Percentiles rank a stretch among this genome's conserved stretches.
Evolutionary conservation across 73 alveolate species (phyloP).

Genomic region (Breviolum minutum): DNA sequence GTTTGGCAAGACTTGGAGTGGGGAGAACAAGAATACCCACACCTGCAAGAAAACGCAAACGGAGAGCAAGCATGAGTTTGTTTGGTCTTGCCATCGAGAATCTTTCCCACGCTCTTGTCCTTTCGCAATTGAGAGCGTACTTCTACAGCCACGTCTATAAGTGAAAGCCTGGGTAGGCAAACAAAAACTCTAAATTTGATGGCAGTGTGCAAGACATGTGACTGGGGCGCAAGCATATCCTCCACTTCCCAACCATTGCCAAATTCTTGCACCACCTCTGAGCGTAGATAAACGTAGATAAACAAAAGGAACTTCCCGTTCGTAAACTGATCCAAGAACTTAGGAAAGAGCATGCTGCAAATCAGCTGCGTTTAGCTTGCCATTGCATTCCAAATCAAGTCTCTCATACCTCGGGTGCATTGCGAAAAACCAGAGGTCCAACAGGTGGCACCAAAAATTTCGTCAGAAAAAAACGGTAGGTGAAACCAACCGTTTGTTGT

Average conservation of each 20-base stretch:
- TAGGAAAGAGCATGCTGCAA: neutral
- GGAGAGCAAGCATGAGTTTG: too few relatives aligned
- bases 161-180: neutral
- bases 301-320: neutral
- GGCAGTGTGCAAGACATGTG: neutral
- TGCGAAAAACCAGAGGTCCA: too few relatives aligned
- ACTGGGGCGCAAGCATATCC: slow-evolving; percentile 39
- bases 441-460: too few relatives aligned
- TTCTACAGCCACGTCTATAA: neutral
- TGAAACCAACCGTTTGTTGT: too few relatives aligned
- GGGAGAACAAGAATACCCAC: too few relatives aligned
- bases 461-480: too few relatives aligned
- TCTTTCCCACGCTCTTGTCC: neutral
- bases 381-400: slow-evolving; percentile 50
- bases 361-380: slow-evolving; percentile 35
- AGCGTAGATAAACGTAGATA: neutral
- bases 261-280: slow-evolving; percentile 53
- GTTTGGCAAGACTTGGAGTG: too few relatives aligned
- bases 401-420: slow-evolving; percentile 36
- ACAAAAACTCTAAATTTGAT: neutral
- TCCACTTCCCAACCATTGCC: slow-evolving; percentile 73
- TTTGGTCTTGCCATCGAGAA: neutral
- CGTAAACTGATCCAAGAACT: neutral
- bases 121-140: neutral
- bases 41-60: too few relatives aligned